A percentile compares a stretch with the other conserved stretches of the same genome.
phyloP scores from a whole-genome alignment of 306 rosid genomes.

The Dalbergia oliveri region DNA sequence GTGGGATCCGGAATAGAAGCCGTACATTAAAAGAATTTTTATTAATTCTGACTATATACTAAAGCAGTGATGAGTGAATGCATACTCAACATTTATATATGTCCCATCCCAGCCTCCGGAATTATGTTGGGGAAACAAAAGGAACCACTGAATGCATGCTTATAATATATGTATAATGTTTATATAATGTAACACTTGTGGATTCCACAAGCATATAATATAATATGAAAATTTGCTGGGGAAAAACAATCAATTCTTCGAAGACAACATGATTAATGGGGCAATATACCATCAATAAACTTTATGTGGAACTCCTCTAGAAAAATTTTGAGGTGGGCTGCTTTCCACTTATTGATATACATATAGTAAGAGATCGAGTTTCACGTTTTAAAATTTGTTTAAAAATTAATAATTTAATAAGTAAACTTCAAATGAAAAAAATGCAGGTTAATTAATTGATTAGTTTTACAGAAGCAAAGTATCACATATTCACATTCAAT shows the following conservation, averaged over 20 bases:
- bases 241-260: neutral
- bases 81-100: too few species aligned
- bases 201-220: slow-evolving; percentile 7
- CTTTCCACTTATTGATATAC: neutral
- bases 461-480: neutral
- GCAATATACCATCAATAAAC: neutral
- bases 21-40: neutral
- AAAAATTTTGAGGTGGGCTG: neutral
- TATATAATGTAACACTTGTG: neutral
- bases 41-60: too few species aligned
- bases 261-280: slow-evolving; percentile 1
- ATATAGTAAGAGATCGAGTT: too few species aligned
- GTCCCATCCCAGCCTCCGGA: too few species aligned
- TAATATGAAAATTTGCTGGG: slow-evolving; percentile 9
- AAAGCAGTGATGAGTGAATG: too few species aligned
- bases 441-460: neutral
- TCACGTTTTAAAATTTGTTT: neutral
- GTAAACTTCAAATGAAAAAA: neutral
- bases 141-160: slow-evolving; percentile 9
- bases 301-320: neutral
- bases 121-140: too few species aligned
- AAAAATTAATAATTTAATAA: neutral
- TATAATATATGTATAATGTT: neutral
- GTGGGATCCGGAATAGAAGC: slow-evolving; percentile 30
- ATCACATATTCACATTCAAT: too few species aligned